Conservation (phyloP, 2,329 filamentous ascomycete species). For the Colletotrichum salicis region DNA sequence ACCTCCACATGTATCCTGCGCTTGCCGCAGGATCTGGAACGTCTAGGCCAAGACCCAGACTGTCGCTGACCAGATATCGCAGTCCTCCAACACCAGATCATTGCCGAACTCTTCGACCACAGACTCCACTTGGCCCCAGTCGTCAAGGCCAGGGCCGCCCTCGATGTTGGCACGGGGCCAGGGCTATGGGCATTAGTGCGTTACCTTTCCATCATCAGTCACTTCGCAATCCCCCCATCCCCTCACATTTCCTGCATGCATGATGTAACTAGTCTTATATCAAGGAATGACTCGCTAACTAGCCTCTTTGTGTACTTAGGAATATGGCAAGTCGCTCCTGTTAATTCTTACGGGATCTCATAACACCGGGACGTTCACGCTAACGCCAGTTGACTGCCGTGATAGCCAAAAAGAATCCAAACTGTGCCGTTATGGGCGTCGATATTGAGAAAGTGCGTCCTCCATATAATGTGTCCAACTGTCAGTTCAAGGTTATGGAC, state of each 20-base stretch:
- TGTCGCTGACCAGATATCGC: conserved; percentile 10
- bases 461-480: conserved; percentile 41
- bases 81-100: conserved; percentile 44
- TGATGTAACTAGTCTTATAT: neutral
- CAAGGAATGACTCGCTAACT: conserved; percentile 15
- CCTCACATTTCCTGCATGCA: neutral
- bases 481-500: conserved; percentile 43
- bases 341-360: neutral
- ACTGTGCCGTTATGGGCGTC: conserved; percentile 42
- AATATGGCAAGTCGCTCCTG: conserved; percentile 38
- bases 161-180: conserved; percentile 44
- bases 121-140: conserved; percentile 43
- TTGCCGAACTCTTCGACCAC: conserved; percentile 42
- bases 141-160: conserved; percentile 39
- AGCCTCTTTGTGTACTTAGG: conserved; percentile 28
- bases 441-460: conserved; percentile 45
- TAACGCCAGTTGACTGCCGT: neutral
- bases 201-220: neutral
- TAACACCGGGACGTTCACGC: neutral
- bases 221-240: neutral
- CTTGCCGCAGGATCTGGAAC: neutral
- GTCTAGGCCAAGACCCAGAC: too few relatives aligned
- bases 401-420: conserved; percentile 41
- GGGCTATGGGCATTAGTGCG: conserved; percentile 44
- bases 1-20: neutral